Conservation (phyloP, 345 rosid genomes). For the Aquilaria sinensis region DNA sequence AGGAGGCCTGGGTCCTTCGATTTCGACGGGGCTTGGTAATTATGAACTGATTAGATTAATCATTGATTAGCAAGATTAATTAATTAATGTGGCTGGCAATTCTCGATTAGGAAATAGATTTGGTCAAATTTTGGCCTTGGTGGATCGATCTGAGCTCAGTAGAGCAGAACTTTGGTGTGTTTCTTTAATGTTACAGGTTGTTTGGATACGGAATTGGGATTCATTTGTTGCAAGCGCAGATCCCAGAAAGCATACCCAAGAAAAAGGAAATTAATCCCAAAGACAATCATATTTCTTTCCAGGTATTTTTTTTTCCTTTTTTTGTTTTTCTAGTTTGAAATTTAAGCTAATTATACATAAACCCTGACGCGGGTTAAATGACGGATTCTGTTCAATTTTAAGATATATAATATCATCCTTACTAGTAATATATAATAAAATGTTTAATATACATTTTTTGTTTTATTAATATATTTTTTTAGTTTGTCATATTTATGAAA, state of each 20-base stretch:
- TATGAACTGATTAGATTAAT: not conserved
- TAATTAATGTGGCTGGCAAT: too few relatives aligned
- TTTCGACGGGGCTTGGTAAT: slow-evolving; percentile 89
- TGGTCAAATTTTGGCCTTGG: too few relatives aligned
- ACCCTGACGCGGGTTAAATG: too few relatives aligned
- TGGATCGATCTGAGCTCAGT: not conserved
- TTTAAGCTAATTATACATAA: too few relatives aligned
- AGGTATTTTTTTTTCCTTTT: slow-evolving; percentile 24
- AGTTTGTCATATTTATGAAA: too few relatives aligned
- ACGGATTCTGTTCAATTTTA: too few relatives aligned
- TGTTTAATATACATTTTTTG: too few relatives aligned
- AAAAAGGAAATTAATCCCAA: slow-evolving; percentile 73
- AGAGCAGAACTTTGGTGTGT: not conserved
- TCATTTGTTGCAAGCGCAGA: slow-evolving; percentile 65
- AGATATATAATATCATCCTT: too few relatives aligned
- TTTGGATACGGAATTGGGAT: slow-evolving; percentile 77
- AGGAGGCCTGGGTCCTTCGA: slow-evolving; percentile 84
- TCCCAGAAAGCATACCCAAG: slow-evolving; percentile 55
- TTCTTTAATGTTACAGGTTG: slow-evolving; percentile 32
- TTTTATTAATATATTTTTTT: too few relatives aligned
- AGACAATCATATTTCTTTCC: slow-evolving; percentile 86
- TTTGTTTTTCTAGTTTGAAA: not conserved
- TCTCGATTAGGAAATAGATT: not conserved
- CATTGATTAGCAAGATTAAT: not conserved
- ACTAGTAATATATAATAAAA: too few relatives aligned